These are phyloP conservation scores for Suillus occidentalis DNA, from an alignment of 768 basidiomycete species.

Conservation along the genomic window DNA sequence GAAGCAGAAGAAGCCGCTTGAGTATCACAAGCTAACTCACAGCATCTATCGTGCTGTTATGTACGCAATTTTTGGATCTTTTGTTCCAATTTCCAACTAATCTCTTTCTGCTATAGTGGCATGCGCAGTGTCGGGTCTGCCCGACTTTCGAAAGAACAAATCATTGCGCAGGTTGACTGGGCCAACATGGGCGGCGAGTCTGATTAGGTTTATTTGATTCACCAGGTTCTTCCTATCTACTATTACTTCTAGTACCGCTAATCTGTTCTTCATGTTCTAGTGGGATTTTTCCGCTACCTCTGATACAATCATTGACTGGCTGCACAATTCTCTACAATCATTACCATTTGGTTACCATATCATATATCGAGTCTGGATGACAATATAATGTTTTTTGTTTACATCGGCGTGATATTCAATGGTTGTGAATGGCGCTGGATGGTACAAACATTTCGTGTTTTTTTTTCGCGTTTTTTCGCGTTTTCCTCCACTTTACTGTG, in stretches of 20 bases:
- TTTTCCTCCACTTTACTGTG: background rate
- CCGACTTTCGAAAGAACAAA: background rate
- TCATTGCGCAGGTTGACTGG: background rate
- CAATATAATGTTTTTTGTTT: background rate
- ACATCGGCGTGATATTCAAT: background rate
- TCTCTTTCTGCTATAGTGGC: background rate
- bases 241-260: background rate
- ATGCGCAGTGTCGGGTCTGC: background rate
- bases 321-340: background rate
- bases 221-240: background rate
- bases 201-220: background rate
- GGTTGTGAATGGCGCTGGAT: background rate
- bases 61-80: background rate
- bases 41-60: background rate
- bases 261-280: too few relatives aligned
- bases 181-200: background rate
- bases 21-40: constrained; percentile 1
- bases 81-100: background rate
- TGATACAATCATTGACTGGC: background rate
- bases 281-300: too few relatives aligned
- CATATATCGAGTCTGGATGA: background rate
- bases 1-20: background rate
- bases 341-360: background rate
- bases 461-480: background rate
- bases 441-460: background rate